Conservation (phyloP, 2,329 filamentous ascomycete species). For the Trichoderma brevicompactum region DNA sequence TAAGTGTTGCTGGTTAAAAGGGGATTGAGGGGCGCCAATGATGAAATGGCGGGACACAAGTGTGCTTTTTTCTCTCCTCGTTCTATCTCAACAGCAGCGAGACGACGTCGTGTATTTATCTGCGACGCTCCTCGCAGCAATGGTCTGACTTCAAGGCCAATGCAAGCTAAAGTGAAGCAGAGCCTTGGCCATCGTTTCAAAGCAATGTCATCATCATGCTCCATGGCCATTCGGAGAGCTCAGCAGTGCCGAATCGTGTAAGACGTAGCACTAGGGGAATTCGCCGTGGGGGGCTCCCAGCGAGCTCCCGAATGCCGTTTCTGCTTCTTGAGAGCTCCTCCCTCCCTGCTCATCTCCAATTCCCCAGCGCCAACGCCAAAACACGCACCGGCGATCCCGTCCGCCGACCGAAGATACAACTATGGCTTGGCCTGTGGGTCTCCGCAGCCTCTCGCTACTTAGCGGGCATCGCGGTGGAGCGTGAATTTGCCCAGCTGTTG, state of each 20-base stretch:
- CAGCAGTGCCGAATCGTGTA: constrained; percentile 2
- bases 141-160: not conserved
- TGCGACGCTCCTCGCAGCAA: too few species aligned
- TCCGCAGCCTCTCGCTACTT: not conserved
- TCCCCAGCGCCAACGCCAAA: too few species aligned
- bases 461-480: constrained; percentile 9
- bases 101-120: not conserved
- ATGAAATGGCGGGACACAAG: not conserved
- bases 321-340: not conserved
- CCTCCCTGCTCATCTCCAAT: not conserved
- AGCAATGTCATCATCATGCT: not conserved
- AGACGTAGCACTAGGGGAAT: not conserved
- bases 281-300: not conserved
- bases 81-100: not conserved
- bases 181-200: not conserved
- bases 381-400: constrained; percentile 8
- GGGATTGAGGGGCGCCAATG: not conserved
- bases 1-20: not conserved
- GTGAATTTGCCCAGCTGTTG: not conserved
- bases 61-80: not conserved
- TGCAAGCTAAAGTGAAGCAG: not conserved
- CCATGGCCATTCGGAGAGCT: not conserved
- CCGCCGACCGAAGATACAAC: too few species aligned
- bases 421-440: not conserved
- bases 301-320: constrained; percentile 7